Evolutionary conservation across 2,329 filamentous ascomycete genomes (phyloP).

Genomic region (Botrytis fabae): DNA sequence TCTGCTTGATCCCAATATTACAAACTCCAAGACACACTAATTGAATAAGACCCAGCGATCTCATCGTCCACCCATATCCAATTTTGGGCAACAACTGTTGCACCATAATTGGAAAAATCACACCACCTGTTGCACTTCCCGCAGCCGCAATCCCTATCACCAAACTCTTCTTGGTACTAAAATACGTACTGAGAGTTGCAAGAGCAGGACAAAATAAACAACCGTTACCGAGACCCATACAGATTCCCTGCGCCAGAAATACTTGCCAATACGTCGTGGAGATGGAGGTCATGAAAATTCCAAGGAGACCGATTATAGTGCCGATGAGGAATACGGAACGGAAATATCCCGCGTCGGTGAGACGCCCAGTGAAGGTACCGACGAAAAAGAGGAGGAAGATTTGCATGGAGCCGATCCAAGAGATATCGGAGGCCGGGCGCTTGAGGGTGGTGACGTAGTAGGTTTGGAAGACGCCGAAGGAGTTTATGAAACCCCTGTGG

Average conservation of each 20-base stretch:
- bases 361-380: slow-evolving; percentile 44
- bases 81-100: slow-evolving; percentile 45
- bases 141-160: slow-evolving; percentile 44
- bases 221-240: slow-evolving; percentile 46
- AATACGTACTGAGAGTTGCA: slow-evolving; percentile 46
- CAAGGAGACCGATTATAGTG: slow-evolving; percentile 41
- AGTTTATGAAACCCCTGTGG: slow-evolving; percentile 42
- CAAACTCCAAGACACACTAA: slow-evolving; percentile 41
- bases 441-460: slow-evolving; percentile 44
- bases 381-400: slow-evolving; percentile 47
- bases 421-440: slow-evolving; percentile 43
- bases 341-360: slow-evolving; percentile 46
- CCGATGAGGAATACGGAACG: slow-evolving; percentile 34
- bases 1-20: slow-evolving; percentile 45
- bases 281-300: slow-evolving; percentile 45
- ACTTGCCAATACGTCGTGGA: slow-evolving; percentile 47
- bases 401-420: slow-evolving; percentile 50
- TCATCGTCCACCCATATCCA: slow-evolving; percentile 50
- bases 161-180: slow-evolving; percentile 43
- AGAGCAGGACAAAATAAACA: slow-evolving; percentile 45
- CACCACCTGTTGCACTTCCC: slow-evolving; percentile 44
- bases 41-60: slow-evolving; percentile 49
- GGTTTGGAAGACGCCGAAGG: slow-evolving; percentile 48
- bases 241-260: slow-evolving; percentile 48
- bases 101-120: slow-evolving; percentile 49